Percentiles rank a stretch among this genome's conserved stretches.
These are phyloP conservation scores for Citrus mangshanensis DNA, from an alignment of 345 rosid species.

Conservation along the genomic window DNA sequence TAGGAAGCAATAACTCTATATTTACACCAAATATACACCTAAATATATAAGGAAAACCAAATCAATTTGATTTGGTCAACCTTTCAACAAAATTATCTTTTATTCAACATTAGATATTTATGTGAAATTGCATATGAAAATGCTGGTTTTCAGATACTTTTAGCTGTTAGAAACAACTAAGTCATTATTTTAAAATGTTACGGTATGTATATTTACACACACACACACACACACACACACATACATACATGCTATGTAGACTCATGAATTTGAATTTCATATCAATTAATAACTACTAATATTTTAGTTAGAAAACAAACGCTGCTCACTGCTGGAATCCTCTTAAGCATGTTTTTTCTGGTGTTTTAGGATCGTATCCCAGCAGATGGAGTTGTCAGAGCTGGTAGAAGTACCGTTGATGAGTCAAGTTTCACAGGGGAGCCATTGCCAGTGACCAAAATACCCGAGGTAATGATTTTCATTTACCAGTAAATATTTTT, in stretches of 20 bases:
- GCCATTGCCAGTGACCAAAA: conserved; percentile 91
- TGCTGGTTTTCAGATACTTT: not conserved
- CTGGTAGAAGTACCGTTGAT: conserved; percentile 89
- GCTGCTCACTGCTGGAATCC: not conserved
- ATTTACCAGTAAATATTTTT: conserved; percentile 3
- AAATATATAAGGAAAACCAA: too few relatives aligned
- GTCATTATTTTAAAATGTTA: not conserved
- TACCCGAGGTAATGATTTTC: conserved; percentile 68
- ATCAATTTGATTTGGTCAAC: too few relatives aligned
- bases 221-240: too few relatives aligned
- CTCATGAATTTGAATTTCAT: not conserved
- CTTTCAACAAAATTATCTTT: not conserved
- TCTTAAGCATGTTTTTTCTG: conserved; percentile 14
- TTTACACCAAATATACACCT: too few relatives aligned
- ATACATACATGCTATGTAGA: not conserved
- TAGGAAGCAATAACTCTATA: too few relatives aligned
- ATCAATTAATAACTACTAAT: not conserved
- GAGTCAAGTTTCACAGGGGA: conserved; percentile 98
- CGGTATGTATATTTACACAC: too few relatives aligned
- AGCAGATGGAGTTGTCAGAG: conserved; percentile 88
- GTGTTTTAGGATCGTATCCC: conserved; percentile 81
- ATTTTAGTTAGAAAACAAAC: not conserved
- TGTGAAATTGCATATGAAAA: not conserved
- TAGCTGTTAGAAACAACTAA: not conserved
- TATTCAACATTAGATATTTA: not conserved